Evolutionary conservation across 1,139 yeast species (phyloP).

Genomic region (Suhomyces panamericanus): DNA sequence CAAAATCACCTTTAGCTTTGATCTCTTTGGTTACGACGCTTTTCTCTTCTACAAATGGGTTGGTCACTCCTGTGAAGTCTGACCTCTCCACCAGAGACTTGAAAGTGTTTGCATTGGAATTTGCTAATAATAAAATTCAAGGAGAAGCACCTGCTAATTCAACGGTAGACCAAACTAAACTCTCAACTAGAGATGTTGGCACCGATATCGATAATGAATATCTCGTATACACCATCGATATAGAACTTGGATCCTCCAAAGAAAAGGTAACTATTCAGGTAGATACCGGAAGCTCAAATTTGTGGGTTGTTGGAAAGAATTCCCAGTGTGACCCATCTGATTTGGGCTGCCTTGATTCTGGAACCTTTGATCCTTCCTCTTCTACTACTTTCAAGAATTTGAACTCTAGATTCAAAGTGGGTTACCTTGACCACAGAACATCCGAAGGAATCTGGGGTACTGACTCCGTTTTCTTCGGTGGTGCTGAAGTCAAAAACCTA

Average conservation of each 20-base stretch:
- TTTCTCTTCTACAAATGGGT: not conserved
- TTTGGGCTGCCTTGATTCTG: constrained; percentile 10
- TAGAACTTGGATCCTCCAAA: constrained; percentile 14
- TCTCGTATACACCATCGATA: constrained; percentile 7
- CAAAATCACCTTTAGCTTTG: not conserved
- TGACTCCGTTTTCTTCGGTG: constrained; percentile 18
- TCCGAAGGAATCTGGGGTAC: constrained; percentile 20
- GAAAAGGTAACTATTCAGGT: constrained; percentile 14
- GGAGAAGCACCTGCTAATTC: no score
- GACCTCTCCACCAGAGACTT: not conserved
- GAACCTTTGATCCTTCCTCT: constrained; percentile 12
- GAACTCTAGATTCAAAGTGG: constrained; percentile 12
- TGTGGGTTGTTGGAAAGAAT: constrained; percentile 23
- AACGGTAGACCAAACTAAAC: no score
- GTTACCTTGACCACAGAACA: constrained; percentile 18
- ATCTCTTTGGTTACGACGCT: not conserved
- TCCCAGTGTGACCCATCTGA: constrained; percentile 23
- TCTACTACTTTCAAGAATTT: constrained; percentile 11
- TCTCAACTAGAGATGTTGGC: not conserved
- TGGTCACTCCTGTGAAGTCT: not conserved
- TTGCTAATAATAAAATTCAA: not conserved
- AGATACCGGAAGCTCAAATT: constrained; percentile 27
- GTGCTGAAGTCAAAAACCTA: constrained; percentile 14
- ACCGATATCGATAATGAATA: not conserved
- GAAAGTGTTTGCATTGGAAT: not conserved